phyloP scores from a whole-genome alignment of 495 filamentous ascomycete genomes.

The Penicillium canariense region DNA sequence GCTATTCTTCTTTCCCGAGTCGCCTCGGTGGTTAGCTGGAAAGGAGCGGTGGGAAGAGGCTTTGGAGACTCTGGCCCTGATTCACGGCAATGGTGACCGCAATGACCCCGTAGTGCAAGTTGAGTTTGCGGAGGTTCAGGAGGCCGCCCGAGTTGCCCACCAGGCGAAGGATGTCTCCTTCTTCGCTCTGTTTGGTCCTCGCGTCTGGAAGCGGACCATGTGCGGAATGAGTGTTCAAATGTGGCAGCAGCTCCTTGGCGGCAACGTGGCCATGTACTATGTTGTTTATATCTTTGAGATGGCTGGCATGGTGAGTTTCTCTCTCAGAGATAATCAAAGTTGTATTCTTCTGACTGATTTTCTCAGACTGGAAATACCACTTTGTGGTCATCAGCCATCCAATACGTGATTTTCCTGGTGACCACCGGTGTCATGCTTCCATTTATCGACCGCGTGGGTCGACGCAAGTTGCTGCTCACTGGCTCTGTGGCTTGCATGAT shows the following conservation, averaged over 20 bases:
- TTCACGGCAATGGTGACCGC: conserved; percentile 63
- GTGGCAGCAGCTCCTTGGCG: conserved; percentile 69
- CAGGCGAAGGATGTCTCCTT: conserved; percentile 55
- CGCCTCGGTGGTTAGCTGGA: conserved; percentile 71
- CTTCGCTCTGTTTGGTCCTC: conserved; percentile 55
- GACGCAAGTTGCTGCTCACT: conserved; percentile 64
- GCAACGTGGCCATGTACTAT: conserved; percentile 69
- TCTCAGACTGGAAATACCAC: conserved; percentile 57
- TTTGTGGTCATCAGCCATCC: conserved; percentile 65
- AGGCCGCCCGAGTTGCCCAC: conserved; percentile 51
- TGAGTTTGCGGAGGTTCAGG: conserved; percentile 72
- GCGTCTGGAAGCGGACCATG: conserved; percentile 71
- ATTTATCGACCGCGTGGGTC: conserved; percentile 74
- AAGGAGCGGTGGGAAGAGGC: conserved; percentile 67
- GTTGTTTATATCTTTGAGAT: conserved; percentile 72
- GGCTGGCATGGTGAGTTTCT: conserved; percentile 44
- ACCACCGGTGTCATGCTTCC: conserved; percentile 67
- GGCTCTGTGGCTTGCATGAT: conserved; percentile 68
- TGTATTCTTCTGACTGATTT: not conserved
- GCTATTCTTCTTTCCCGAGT: conserved; percentile 68
- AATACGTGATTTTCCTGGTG: conserved; percentile 74
- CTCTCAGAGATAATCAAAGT: not conserved
- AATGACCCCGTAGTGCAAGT: conserved; percentile 67
- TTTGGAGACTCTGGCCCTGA: conserved; percentile 61
- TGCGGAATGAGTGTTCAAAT: conserved; percentile 65